These are phyloP conservation scores for Fusarium xylarioides DNA, from an alignment of 2,329 filamentous ascomycete genomes.

Conservation along the genomic window DNA sequence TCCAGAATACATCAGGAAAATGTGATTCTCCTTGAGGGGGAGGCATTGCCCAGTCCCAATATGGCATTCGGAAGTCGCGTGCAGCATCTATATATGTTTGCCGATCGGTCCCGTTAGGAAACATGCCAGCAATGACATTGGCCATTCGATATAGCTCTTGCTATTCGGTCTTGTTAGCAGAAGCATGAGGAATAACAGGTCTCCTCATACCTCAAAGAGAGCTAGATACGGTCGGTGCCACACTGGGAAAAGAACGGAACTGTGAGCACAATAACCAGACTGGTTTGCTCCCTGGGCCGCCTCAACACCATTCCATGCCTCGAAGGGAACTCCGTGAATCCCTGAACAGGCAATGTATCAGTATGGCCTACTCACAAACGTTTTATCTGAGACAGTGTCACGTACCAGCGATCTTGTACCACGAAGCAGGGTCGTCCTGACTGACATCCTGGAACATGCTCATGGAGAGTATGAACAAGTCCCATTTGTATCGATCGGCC, in stretches of 20 bases:
- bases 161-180: conserved; percentile 39
- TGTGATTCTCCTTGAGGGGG: conserved; percentile 60
- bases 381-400: conserved; percentile 12
- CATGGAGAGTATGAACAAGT: conserved; percentile 79
- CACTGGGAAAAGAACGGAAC: conserved; percentile 76
- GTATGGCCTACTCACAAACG: background rate
- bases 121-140: conserved; percentile 58
- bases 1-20: conserved; percentile 56
- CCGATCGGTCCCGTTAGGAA: conserved; percentile 56
- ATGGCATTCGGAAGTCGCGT: conserved; percentile 62
- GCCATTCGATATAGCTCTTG: conserved; percentile 51
- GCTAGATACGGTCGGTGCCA: conserved; percentile 87
- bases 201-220: conserved; percentile 60
- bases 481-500: conserved; percentile 73
- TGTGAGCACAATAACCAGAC: conserved; percentile 81
- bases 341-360: conserved; percentile 55
- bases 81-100: conserved; percentile 62
- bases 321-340: conserved; percentile 80
- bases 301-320: conserved; percentile 62
- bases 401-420: conserved; percentile 80
- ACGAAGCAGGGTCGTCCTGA: conserved; percentile 72
- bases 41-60: conserved; percentile 66
- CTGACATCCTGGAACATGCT: conserved; percentile 74
- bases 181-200: too few species aligned
- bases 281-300: conserved; percentile 60